Conservation (phyloP, 2,329 filamentous ascomycete genomes). For the Elsinoe arachidis region DNA sequence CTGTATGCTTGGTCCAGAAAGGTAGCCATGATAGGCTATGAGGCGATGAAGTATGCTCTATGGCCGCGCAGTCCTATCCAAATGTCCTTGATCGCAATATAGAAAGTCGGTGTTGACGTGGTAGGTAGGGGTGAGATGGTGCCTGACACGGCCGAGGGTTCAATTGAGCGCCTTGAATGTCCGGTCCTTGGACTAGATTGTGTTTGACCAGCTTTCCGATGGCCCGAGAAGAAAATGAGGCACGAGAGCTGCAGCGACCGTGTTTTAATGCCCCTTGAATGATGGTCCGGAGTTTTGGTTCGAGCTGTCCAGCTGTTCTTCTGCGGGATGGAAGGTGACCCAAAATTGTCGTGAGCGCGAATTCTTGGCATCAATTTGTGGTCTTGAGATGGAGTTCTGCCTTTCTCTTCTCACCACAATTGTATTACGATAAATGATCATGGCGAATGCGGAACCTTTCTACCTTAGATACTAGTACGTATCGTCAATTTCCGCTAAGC, state of each 20-base stretch:
- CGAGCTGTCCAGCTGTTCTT: constrained; percentile 14
- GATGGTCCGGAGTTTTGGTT: background rate
- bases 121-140: background rate
- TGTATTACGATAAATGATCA: constrained; percentile 30
- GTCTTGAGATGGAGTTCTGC: background rate
- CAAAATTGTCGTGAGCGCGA: constrained; percentile 6
- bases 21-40: constrained; percentile 64
- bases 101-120: constrained; percentile 3
- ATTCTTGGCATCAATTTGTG: constrained; percentile 5
- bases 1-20: constrained; percentile 95
- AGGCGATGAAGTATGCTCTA: background rate
- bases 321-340: constrained; percentile 3
- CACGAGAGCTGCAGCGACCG: background rate
- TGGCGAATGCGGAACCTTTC: constrained; percentile 72
- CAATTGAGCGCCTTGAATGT: too few species aligned
- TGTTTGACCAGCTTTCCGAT: background rate
- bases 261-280: constrained; percentile 8
- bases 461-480: constrained; percentile 96
- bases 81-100: too few species aligned
- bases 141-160: background rate
- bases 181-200: too few species aligned
- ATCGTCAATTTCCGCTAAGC: constrained; percentile 15
- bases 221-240: background rate
- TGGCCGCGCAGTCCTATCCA: background rate
- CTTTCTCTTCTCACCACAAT: background rate